Evolutionary conservation across 2,329 filamentous ascomycete genomes (phyloP), one percentile per base, ranked within the genome.

Genomic region (Laburnicola sp.): DNA sequence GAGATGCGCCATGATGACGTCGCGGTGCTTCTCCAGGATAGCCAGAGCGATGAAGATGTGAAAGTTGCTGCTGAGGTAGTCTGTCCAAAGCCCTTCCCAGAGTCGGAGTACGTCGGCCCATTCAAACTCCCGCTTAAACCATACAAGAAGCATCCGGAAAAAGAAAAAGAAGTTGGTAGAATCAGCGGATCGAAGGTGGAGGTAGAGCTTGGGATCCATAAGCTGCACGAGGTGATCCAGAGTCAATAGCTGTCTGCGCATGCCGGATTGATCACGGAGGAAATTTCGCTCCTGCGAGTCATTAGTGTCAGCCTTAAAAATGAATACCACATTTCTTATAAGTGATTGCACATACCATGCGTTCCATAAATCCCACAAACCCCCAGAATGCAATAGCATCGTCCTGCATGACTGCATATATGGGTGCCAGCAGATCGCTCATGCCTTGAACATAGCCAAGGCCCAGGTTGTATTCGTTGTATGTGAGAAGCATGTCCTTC

Each of bases 81-180:
- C 94, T 2, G 94, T 97, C 94, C 95, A 99, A 2, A 97, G 76
- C 0, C 83, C 81, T 73, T 99, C 94, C 94, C 94, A 99, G 3
- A 99, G 77, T 16, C 89, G 83, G 30, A 97, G 77, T 8, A 96
- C 85, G 66, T 97, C 91, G 41, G 82, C 72, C 90, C 93, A 99
- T 60, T 85, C 82, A 64, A 99, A 99, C 74, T 99, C 94, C 41
- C 94, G 87, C 78, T 99, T 99, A 74, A 94, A 99, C 94, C 94
- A 99, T 7, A 99, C 94, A 1, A 99, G 80, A 30, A 99, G 80
- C 94, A 97, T 97, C 53, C 94, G 89, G 83, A 97, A 99, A 79
- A 99, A 97, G 79, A 99, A 99, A 76, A 99, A 99, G 75, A 99
- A 99, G 72, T 99, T 99, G 23, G 94, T 99, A 66, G 89, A 95